Evolutionary conservation across 495 filamentous ascomycete genomes (phyloP).

Genomic region (Pyronema domesticum): DNA sequence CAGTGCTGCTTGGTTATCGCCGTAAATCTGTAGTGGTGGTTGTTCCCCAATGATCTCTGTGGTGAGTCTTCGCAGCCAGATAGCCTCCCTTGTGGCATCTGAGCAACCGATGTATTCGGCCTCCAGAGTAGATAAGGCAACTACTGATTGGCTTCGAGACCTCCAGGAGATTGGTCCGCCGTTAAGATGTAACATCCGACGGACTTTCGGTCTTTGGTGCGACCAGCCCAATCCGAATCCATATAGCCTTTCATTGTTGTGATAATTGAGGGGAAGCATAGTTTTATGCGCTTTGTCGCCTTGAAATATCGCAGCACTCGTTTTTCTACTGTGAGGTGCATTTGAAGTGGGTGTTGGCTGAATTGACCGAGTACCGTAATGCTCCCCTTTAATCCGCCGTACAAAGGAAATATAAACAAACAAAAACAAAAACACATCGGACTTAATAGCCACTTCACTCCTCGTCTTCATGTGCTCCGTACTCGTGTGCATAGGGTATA

Average conservation of each 20-base stretch:
- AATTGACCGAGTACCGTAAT: background rate
- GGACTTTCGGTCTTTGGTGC: background rate
- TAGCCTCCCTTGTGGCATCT: background rate
- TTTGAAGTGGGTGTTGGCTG: background rate
- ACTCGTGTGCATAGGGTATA: no score
- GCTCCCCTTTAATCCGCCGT: no score
- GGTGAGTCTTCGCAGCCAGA: background rate
- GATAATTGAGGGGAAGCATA: background rate
- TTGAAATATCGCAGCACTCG: constrained; percentile 14
- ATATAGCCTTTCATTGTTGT: background rate
- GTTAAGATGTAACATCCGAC: background rate
- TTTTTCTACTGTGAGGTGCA: constrained; percentile 5
- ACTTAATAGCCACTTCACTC: no score
- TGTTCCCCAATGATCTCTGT: background rate
- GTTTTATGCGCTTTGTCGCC: background rate
- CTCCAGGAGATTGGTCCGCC: background rate
- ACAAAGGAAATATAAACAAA: no score
- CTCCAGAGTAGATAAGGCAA: constrained; percentile 1
- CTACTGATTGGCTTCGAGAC: background rate
- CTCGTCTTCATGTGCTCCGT: no score
- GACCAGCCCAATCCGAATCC: background rate
- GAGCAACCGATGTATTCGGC: constrained; percentile 5
- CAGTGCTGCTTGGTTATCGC: background rate
- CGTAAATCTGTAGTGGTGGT: background rate
- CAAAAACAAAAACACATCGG: no score